Evolutionary conservation across 495 filamentous ascomycete species (phyloP).

Genomic region (Venustampulla echinocandica): DNA sequence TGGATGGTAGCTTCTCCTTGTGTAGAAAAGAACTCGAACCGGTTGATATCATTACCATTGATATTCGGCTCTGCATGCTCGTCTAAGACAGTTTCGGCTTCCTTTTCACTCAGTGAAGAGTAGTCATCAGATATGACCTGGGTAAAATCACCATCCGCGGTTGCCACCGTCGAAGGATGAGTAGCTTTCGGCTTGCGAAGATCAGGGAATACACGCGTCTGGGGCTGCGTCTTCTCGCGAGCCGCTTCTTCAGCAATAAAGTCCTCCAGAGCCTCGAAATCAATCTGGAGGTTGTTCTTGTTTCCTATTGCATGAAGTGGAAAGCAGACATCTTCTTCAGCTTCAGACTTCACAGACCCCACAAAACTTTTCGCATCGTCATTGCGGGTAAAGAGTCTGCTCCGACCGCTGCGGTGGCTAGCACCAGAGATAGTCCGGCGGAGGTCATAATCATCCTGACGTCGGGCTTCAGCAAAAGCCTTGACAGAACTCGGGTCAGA

Average conservation of each 20-base stretch:
- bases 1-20: constrained; percentile 86
- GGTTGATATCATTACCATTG: constrained; percentile 48
- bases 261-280: constrained; percentile 82
- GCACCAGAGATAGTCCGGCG: constrained; percentile 63
- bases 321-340: constrained; percentile 82
- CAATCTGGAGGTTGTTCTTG: constrained; percentile 50
- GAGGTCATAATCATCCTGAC: constrained; percentile 57
- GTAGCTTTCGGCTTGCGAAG: constrained; percentile 28
- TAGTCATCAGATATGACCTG: constrained; percentile 34
- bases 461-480: constrained; percentile 29
- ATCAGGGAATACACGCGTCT: constrained; percentile 52
- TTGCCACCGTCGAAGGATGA: constrained; percentile 24
- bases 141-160: constrained; percentile 40
- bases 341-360: constrained; percentile 39
- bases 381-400: constrained; percentile 35
- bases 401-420: constrained; percentile 43
- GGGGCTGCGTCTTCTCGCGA: constrained; percentile 27
- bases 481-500: constrained; percentile 33
- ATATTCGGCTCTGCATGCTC: constrained; percentile 15
- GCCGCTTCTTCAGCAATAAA: constrained; percentile 56
- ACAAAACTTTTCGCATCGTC: constrained; percentile 39
- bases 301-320: constrained; percentile 46
- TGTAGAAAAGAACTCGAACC: constrained; percentile 94
- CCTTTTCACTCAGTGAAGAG: constrained; percentile 29
- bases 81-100: constrained; percentile 15